phyloP scores from a whole-genome alignment of 2,329 filamentous ascomycete species.

The Bipolaris sorokiniana region DNA sequence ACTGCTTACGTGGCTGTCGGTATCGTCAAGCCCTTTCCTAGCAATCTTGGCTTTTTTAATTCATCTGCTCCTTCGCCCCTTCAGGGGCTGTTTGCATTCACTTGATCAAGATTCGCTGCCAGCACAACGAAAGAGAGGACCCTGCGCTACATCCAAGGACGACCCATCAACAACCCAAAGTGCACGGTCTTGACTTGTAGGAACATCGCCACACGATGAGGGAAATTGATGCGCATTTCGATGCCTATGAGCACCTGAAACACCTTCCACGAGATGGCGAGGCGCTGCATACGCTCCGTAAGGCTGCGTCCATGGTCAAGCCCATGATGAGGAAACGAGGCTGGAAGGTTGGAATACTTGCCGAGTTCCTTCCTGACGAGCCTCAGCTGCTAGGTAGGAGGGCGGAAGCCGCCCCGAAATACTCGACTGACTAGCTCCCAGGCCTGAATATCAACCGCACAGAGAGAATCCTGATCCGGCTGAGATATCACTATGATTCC shows the following conservation, averaged over 20 bases:
- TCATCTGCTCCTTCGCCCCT: constrained; percentile 12
- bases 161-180: background rate
- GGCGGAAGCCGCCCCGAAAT: background rate
- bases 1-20: constrained; percentile 36
- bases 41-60: constrained; percentile 11
- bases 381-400: constrained; percentile 70
- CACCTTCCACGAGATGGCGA: constrained; percentile 53
- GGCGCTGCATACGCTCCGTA: constrained; percentile 69
- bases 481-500: constrained; percentile 77
- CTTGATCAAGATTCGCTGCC: background rate
- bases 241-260: constrained; percentile 57
- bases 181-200: background rate
- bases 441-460: constrained; percentile 80
- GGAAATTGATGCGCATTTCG: constrained; percentile 57
- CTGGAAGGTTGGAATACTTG: constrained; percentile 79
- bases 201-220: constrained; percentile 35
- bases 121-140: background rate
- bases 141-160: background rate
- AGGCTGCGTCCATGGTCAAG: constrained; percentile 86
- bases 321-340: constrained; percentile 88
- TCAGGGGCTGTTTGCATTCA: background rate
- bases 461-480: constrained; percentile 78
- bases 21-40: constrained; percentile 21
- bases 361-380: constrained; percentile 83
- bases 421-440: constrained; percentile 28